These are phyloP conservation scores for Amaranthus palmeri DNA, from an alignment of 148 eudicot species.

Conservation along the genomic window DNA sequence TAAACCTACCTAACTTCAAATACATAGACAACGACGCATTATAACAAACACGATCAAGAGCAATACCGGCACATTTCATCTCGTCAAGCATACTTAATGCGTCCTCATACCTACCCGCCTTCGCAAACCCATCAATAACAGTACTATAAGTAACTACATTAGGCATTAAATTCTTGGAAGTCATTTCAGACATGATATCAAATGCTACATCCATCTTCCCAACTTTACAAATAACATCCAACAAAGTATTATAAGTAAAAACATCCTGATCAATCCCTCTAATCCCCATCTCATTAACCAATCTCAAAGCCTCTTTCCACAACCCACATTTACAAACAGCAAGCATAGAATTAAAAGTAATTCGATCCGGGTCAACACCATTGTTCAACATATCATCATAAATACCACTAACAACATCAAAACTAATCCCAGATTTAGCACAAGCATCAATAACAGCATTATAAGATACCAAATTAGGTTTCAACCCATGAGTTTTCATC, in stretches of 20 bases:
- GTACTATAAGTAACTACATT: conserved; percentile 94
- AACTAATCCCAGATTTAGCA: conserved; percentile 85
- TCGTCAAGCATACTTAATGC: conserved; percentile 69
- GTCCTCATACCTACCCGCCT: conserved; percentile 66
- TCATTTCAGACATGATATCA: conserved; percentile 82
- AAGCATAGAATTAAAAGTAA: conserved; percentile 80
- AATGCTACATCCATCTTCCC: conserved; percentile 68
- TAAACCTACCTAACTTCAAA: conserved; percentile 87
- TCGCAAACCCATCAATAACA: conserved; percentile 81
- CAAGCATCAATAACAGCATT: conserved; percentile 95
- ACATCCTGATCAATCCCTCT: conserved; percentile 85
- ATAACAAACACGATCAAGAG: conserved; percentile 72
- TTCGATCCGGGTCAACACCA: conserved; percentile 77
- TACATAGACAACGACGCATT: conserved; percentile 76
- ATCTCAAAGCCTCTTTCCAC: conserved; percentile 70
- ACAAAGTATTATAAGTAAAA: conserved; percentile 82
- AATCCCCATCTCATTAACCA: conserved; percentile 70
- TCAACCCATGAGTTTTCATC: conserved; percentile 70
- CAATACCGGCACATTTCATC: conserved; percentile 68
- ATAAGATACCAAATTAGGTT: conserved; percentile 86
- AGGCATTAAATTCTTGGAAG: conserved; percentile 59
- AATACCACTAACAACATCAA: conserved; percentile 44
- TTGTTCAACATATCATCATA: conserved; percentile 63
- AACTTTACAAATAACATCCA: conserved; percentile 82
- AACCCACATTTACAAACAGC: conserved; percentile 83